These are phyloP conservation scores for Pyracantha coccinea DNA, from an alignment of 331 rosid genomes.

Conservation along the genomic window DNA sequence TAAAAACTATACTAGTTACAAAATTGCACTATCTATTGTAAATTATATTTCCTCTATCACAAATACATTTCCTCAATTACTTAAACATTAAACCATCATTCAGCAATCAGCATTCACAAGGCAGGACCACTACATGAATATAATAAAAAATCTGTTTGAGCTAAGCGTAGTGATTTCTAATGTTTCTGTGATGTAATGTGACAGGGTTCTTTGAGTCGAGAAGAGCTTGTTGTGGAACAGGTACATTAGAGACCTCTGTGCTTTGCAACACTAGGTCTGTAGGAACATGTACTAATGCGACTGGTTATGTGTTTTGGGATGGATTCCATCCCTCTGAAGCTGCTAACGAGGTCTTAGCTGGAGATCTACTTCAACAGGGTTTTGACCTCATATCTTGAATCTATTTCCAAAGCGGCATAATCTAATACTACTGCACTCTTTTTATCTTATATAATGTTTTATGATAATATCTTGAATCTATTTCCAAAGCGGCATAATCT, in stretches of 20 bases:
- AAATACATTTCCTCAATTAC: too few relatives aligned
- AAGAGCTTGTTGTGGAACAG: slow-evolving; percentile 53
- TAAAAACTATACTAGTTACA: neutral
- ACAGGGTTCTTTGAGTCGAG: slow-evolving; percentile 41
- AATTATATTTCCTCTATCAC: neutral
- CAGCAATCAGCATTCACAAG: neutral
- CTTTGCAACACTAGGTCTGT: slow-evolving; percentile 37
- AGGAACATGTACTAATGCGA: slow-evolving; percentile 49
- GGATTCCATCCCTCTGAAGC: slow-evolving; percentile 54
- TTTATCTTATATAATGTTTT: neutral
- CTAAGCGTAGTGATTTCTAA: neutral
- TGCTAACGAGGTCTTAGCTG: slow-evolving; percentile 44
- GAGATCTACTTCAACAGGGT: slow-evolving; percentile 38
- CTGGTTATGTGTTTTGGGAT: slow-evolving; percentile 45
- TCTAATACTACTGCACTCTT: neutral
- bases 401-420: neutral
- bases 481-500: neutral
- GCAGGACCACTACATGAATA: neutral
- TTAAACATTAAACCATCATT: neutral
- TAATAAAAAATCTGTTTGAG: too few relatives aligned
- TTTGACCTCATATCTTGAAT: slow-evolving; percentile 33
- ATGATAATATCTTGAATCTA: neutral
- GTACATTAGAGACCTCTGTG: slow-evolving; percentile 36
- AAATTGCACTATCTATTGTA: neutral
- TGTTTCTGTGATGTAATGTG: neutral